These are phyloP conservation scores for Podaxis carcinomalis DNA, from an alignment of 768 basidiomycete species.

Conservation along the genomic window DNA sequence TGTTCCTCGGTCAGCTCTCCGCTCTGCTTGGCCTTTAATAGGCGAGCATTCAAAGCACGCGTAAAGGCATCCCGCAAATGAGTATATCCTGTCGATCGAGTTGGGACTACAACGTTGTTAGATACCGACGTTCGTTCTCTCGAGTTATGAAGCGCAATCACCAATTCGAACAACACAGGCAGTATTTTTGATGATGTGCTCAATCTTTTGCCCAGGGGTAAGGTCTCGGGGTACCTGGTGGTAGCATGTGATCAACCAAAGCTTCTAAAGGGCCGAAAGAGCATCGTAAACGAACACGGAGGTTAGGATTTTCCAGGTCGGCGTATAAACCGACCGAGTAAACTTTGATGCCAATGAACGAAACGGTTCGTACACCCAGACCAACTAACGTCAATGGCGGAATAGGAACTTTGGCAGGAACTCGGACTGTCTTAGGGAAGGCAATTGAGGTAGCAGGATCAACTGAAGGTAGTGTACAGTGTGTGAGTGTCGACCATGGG, in stretches of 20 bases:
- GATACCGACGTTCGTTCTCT: neutral
- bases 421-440: slow-evolving; percentile 62
- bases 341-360: slow-evolving; percentile 83
- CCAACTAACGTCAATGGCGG: slow-evolving; percentile 73
- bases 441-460: slow-evolving; percentile 72
- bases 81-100: slow-evolving; percentile 68
- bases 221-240: slow-evolving; percentile 51
- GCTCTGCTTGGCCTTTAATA: slow-evolving; percentile 46
- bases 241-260: slow-evolving; percentile 1
- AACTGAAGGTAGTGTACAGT: slow-evolving; percentile 28
- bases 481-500: neutral
- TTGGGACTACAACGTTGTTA: slow-evolving; percentile 53
- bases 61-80: slow-evolving; percentile 85
- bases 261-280: neutral
- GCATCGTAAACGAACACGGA: slow-evolving; percentile 39
- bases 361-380: slow-evolving; percentile 83
- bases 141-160: slow-evolving; percentile 23
- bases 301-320: slow-evolving; percentile 62
- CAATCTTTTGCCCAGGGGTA: slow-evolving; percentile 65
- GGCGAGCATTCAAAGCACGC: slow-evolving; percentile 62
- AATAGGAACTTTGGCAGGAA: slow-evolving; percentile 59
- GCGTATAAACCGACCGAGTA: slow-evolving; percentile 92
- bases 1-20: slow-evolving; percentile 56
- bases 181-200: slow-evolving; percentile 60
- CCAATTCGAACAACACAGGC: slow-evolving; percentile 75